These are phyloP conservation scores for Penicillium arizonense DNA, from an alignment of 495 filamentous ascomycete genomes.

Conservation along the genomic window DNA sequence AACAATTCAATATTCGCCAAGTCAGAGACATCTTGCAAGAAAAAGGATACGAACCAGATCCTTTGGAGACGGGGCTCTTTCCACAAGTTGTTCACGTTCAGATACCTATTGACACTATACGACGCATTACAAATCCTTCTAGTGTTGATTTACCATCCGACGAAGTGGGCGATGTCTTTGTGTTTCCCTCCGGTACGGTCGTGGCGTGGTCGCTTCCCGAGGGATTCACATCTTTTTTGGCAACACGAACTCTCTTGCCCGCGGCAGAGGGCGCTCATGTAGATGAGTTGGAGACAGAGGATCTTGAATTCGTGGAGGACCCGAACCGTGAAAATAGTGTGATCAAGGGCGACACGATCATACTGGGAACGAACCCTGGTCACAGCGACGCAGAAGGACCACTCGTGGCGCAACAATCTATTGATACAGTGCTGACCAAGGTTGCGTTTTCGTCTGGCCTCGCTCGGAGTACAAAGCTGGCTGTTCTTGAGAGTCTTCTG, in stretches of 20 bases:
- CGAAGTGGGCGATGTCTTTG: slow-evolving; percentile 83
- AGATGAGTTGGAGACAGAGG: slow-evolving; percentile 73
- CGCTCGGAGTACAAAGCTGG: slow-evolving; percentile 92
- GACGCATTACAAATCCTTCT: slow-evolving; percentile 50
- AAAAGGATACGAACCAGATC: slow-evolving; percentile 66
- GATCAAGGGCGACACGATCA: slow-evolving; percentile 86
- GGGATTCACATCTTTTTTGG: slow-evolving; percentile 67
- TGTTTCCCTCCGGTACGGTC: slow-evolving; percentile 96
- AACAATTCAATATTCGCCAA: slow-evolving; percentile 76
- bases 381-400: slow-evolving; percentile 10
- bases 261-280: slow-evolving; percentile 75
- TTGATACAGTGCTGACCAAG: slow-evolving; percentile 84
- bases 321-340: slow-evolving; percentile 67
- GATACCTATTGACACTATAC: slow-evolving; percentile 53
- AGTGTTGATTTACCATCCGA: slow-evolving; percentile 56
- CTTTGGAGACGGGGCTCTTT: slow-evolving; percentile 58
- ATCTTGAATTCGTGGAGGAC: slow-evolving; percentile 85
- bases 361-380: slow-evolving; percentile 70
- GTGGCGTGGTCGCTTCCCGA: slow-evolving; percentile 85
- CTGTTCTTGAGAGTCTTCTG: slow-evolving; percentile 85
- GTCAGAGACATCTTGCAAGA: slow-evolving; percentile 68
- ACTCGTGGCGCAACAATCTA: slow-evolving; percentile 33
- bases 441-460: slow-evolving; percentile 95
- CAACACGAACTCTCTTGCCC: slow-evolving; percentile 66
- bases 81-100: slow-evolving; percentile 67